These are phyloP conservation scores for Fusarium nodosum DNA, from an alignment of 2,329 filamentous ascomycete species.

Conservation along the genomic window DNA sequence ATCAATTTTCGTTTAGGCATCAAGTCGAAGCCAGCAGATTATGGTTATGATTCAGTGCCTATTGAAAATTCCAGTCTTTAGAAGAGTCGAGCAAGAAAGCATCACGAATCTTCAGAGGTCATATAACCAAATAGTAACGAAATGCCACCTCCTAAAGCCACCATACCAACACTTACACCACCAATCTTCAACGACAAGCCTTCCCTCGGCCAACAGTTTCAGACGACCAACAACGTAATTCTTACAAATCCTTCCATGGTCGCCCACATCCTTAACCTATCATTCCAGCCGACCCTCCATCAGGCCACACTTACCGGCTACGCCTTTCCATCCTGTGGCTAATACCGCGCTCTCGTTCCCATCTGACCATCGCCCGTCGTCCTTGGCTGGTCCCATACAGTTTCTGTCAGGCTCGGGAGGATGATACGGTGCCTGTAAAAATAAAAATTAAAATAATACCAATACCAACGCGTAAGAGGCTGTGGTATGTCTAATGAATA, in stretches of 20 bases:
- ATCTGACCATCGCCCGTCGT: conserved; percentile 1
- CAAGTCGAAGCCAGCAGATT: neutral
- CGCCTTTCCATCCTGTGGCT: conserved; percentile 4
- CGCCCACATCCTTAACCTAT: conserved; percentile 6
- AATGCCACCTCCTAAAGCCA: neutral
- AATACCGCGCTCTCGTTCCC: conserved; percentile 14
- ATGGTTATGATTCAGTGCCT: neutral
- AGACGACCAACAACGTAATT: conserved; percentile 8
- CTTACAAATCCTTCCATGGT: conserved; percentile 2
- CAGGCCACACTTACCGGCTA: conserved; percentile 17
- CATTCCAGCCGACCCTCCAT: conserved; percentile 19
- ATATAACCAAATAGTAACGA: neutral
- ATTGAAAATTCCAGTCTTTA: neutral
- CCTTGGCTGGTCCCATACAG: conserved; percentile 10
- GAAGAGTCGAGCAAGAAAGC: neutral
- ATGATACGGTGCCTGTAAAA: conserved; percentile 17
- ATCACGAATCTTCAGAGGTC: neutral
- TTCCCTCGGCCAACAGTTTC: neutral
- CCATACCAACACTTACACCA: neutral
- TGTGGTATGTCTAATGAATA: neutral
- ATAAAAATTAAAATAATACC: conserved; percentile 12
- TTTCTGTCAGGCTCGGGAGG: conserved; percentile 8
- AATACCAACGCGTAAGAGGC: conserved; percentile 13
- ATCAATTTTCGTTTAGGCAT: neutral
- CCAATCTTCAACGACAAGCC: neutral